phyloP scores from a whole-genome alignment of 148 eudicot species.

The Diospyros kaki region DNA sequence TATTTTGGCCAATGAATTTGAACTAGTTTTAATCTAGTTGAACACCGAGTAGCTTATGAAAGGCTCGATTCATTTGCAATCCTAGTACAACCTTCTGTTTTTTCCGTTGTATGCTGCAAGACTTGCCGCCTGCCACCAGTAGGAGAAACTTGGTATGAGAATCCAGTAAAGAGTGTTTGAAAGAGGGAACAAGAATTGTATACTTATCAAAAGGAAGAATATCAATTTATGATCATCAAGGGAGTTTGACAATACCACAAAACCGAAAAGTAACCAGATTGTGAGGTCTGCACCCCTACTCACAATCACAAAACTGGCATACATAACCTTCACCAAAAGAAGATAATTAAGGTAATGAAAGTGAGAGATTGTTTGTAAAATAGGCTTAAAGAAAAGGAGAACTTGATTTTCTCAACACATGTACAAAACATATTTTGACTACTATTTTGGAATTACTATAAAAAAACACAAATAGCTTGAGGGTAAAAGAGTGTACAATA shows the following conservation, averaged over 20 bases:
- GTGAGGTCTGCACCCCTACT: slow-evolving; percentile 73
- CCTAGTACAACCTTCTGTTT: too few species aligned
- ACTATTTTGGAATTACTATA: background rate
- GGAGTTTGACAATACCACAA: slow-evolving; percentile 56
- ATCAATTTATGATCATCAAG: too few species aligned
- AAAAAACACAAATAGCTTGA: background rate
- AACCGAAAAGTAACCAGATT: slow-evolving; percentile 75
- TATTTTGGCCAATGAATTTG: too few species aligned
- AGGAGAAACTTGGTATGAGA: background rate
- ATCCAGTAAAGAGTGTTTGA: too few species aligned
- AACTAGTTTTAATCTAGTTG: too few species aligned
- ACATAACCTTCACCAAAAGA: slow-evolving; percentile 60
- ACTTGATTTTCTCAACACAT: background rate
- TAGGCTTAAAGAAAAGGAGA: background rate
- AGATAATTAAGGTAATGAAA: background rate
- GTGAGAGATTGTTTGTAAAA: too few species aligned
- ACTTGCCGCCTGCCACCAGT: slow-evolving; percentile 63
- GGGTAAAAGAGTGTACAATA: slow-evolving; percentile 34
- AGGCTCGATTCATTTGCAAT: too few species aligned
- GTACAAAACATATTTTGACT: background rate
- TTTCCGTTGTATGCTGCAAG: slow-evolving; percentile 21
- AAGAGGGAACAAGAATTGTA: background rate
- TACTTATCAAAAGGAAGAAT: too few species aligned
- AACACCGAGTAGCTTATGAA: too few species aligned
- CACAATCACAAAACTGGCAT: slow-evolving; percentile 75